Percentiles rank a stretch among this genome's conserved stretches.
Conservation (phyloP, 441 rosid genomes). For the Populus trichocarpa region DNA sequence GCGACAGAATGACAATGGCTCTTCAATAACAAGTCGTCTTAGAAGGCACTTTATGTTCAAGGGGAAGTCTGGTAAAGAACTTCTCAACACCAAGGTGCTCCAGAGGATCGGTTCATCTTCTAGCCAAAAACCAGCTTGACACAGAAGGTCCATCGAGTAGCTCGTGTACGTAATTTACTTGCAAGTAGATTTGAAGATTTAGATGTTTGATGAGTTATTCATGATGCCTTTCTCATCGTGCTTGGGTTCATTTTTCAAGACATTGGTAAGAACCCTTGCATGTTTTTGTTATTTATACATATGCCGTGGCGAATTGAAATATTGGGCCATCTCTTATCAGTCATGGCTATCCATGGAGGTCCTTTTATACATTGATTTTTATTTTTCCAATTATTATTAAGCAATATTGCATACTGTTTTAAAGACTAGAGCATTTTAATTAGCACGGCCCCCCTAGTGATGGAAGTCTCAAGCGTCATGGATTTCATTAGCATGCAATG, state of each 20-base stretch:
- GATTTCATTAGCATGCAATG: neutral
- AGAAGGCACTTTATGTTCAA: slow-evolving; percentile 44
- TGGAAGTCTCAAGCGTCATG: neutral
- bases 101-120: slow-evolving; percentile 41
- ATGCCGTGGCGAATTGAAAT: slow-evolving; percentile 2
- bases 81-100: slow-evolving; percentile 26
- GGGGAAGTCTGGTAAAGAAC: slow-evolving; percentile 35
- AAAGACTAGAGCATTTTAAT: neutral
- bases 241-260: slow-evolving; percentile 8
- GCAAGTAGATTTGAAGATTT: slow-evolving; percentile 21
- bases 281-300: neutral
- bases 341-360: neutral
- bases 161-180: slow-evolving; percentile 19
- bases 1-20: slow-evolving; percentile 26
- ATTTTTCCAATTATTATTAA: neutral
- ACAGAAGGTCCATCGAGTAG: slow-evolving; percentile 22
- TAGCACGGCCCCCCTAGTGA: neutral
- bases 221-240: slow-evolving; percentile 7
- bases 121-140: slow-evolving; percentile 20
- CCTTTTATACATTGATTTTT: neutral
- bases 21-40: slow-evolving; percentile 41
- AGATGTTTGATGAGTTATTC: slow-evolving; percentile 13
- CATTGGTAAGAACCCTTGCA: slow-evolving; percentile 17
- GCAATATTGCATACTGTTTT: neutral
- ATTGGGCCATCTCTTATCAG: neutral